Evolutionary conservation across 1,139 yeast genomes (phyloP), one percentile per base, ranked within the genome.

Genomic region (Candida gigantensis): DNA sequence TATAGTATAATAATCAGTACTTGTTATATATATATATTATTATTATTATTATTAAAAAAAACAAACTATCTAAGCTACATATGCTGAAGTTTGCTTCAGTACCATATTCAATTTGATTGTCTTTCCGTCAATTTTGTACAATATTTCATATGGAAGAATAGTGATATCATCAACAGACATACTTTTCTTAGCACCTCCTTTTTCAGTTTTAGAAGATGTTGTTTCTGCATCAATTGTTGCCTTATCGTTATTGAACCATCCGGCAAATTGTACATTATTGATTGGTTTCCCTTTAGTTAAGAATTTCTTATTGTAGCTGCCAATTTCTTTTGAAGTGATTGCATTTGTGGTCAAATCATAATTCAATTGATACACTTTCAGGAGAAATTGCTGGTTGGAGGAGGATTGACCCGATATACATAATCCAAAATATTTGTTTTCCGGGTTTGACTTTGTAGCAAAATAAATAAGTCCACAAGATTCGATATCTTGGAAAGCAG

Each of bases 221-320:
- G 8, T n/a, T 11, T 24, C 17, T 12, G 11, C 14, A 7, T 15
- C 20, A 5, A 18, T 10, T n/a, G 11, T 16, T 23, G 13, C 25
- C 6, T 30, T 26, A 6, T 34, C 37, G 27, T 37, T 31, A 28
- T 41, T 44, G 34, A 42, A 41, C 61, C 61, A 56, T 32, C 55
- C 45, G 17, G 49, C 44, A 28, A 55, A 50, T 20, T 39, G 28
- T 4, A 45, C 37, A 6, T 37, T 20, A 18, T 42, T 39, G 5
- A 24, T 30, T 6, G 40, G 28, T 12, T 37, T 41, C 5, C 41
- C 36, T 18, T 43, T 40, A 17, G 51, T 52, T 34, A 57, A 48
- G 28, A 51, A 54, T 7, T 42, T 46, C 32, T 42, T 45, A 27
- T 44, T 46, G 34, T 44, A 56, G 11, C 50, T 38, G 3, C 59